Base-by-base conservation (phyloP, 2,329 filamentous ascomycete species). In the Fusarium compactum region DNA sequence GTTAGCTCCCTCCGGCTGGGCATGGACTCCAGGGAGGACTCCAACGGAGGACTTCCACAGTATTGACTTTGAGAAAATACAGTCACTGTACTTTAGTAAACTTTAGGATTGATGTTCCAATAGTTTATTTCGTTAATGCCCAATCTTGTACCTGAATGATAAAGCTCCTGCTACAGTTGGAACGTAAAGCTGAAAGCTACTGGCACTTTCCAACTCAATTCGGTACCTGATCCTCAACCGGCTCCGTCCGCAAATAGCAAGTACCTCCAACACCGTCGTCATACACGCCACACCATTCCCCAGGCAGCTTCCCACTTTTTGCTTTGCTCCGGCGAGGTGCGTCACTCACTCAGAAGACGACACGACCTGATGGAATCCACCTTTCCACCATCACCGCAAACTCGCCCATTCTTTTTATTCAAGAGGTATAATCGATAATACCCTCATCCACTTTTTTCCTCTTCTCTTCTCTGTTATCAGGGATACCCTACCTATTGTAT, bases 251-350 rank as follows among this genome's bases (percentile, higher is more conserved):
- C 32, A 52, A 47, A 10, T 3, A 22, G 5, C 11, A 71, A 58
- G 68, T 71, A 71, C 41, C 55, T 22, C 30, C 27, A 38, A 32
- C 60, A 66, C 41, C 50, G 67, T 69, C 73, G 71, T 75, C 73
- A 75, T 75, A 72, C 71, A 72, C 69, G 69, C 69, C 69, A 72
- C 66, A 70, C 58, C 65, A 72, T 70, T 69, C 69, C 69, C 65
- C 38, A 43, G 24, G 38, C 48, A 64, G 30, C 58, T 75, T 68
- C 71, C 73, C 71, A 73, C 73, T 75, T 75, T 38, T 38, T 38
- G 32, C 10, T 11, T 74, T 75, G 71, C 71, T 70, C 59, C 45
- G 29, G 54, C 41, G 43, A 66, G 48, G 58, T 74, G 62, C 67
- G 70, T 72, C 69, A 70, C 69, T 69, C 68, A 66, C 12, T 62